A percentile compares a stretch with the other conserved stretches of the same genome.
phyloP scores from a whole-genome alignment of 2,329 filamentous ascomycete species.

The Mycosphaerella sp. region DNA sequence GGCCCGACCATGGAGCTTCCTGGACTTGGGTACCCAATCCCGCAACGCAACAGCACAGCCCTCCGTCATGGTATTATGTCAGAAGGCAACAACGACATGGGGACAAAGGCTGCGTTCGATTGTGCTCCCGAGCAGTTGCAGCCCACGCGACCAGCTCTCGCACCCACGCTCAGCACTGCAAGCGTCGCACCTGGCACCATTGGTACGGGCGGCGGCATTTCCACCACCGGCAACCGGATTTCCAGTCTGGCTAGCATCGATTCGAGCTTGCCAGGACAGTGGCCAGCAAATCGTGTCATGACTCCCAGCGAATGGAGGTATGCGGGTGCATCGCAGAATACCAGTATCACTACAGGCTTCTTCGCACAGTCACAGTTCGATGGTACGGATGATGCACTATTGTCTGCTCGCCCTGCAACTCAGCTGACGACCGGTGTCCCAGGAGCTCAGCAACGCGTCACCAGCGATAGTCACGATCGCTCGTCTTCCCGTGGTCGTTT shows the following conservation, averaged over 20 bases:
- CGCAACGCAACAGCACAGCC: slow-evolving; percentile 20
- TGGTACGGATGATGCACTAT: slow-evolving; percentile 23
- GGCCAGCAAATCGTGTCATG: slow-evolving; percentile 27
- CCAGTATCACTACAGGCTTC: slow-evolving; percentile 29
- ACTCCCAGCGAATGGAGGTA: slow-evolving; percentile 33
- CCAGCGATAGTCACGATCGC: slow-evolving; percentile 5
- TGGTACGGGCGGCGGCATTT: slow-evolving; percentile 13
- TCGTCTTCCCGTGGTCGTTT: slow-evolving; percentile 19
- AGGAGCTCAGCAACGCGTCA: slow-evolving; percentile 16
- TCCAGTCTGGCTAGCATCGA: slow-evolving; percentile 28
- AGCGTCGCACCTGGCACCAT: slow-evolving; percentile 19
- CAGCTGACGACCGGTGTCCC: slow-evolving; percentile 13
- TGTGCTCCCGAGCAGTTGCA: slow-evolving; percentile 6
- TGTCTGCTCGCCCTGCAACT: slow-evolving; percentile 6
- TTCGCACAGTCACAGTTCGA: slow-evolving; percentile 32
- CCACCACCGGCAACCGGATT: slow-evolving; percentile 20
- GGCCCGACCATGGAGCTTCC: slow-evolving; percentile 6
- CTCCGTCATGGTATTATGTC: slow-evolving; percentile 18
- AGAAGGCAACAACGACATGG: slow-evolving; percentile 8
- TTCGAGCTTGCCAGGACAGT: slow-evolving; percentile 23
- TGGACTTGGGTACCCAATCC: slow-evolving; percentile 20
- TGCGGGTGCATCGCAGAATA: slow-evolving; percentile 28
- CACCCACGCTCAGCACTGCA: slow-evolving; percentile 15
- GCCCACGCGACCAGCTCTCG: slow-evolving; percentile 8
- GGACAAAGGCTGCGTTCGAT: slow-evolving; percentile 2